Evolutionary conservation across 805 yeast genomes (phyloP), one percentile per base, ranked within the genome.

Genomic region (Lipomyces starkeyi): DNA sequence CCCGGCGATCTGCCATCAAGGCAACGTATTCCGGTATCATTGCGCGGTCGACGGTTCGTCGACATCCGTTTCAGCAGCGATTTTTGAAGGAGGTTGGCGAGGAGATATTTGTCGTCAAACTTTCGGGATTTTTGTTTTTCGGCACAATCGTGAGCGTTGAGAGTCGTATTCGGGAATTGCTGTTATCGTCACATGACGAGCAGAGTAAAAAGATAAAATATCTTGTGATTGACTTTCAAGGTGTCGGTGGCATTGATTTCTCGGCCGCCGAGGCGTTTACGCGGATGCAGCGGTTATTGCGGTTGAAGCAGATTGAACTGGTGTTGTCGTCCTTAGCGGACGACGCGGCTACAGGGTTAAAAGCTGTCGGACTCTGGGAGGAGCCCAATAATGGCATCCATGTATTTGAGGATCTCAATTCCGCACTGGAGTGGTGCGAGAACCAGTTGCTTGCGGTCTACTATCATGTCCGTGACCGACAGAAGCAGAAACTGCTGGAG

Each of bases 201-300:
- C 92, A 95, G 34, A 63, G 22, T 29, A 29, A 29, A 53, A 57
- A 53, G 8, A 88, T 95, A 73, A 87, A 90, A 74, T 95, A 88
- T 76, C 80, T 95, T 70, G 87, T 95, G 61, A 77, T 95, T 59
- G 99, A 95, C 79, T 88, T 95, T 84, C 88, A 88, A 73, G 87
- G 89, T 52, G 97, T 95, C 37, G 84, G 71, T 74, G 86, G 86
- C 59, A 87, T 95, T 71, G 99, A 95, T 78, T 95, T 91, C 74
- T 90, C 97, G 58, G 98, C 98, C 0, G 97, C 97, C 9, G 98
- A 95, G 78, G 97, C 98, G 0, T 91, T 95, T 77, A 87, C 93
- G 73, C 83, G 97, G 73, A 89, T 95, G 69, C 87, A 91, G 76
- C 89, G 96, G 70, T 84, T 93, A 74, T 81, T 92, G 20, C 85